Percentiles rank a stretch among this genome's conserved stretches.
Evolutionary conservation across 306 rosid species (phyloP).

Genomic region (Rubus parviflorus): DNA sequence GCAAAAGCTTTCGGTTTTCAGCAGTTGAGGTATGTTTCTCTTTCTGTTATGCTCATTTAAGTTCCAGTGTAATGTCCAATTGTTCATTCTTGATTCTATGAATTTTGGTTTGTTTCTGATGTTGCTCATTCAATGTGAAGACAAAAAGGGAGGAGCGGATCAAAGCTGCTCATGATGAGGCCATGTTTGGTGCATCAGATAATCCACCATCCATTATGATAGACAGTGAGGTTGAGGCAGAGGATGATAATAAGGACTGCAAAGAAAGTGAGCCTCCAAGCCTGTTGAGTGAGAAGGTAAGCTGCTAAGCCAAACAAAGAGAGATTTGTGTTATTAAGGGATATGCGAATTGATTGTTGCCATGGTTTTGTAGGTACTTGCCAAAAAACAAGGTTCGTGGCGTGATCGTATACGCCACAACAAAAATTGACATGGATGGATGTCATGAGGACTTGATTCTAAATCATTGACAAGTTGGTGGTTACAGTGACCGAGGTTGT

Average conservation of each 20-base stretch:
- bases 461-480: neutral
- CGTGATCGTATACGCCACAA: constrained; percentile 73
- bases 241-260: constrained; percentile 39
- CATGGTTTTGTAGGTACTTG: constrained; percentile 60
- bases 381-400: constrained; percentile 85
- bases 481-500: neutral
- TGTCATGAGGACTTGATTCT: neutral
- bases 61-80: constrained; percentile 21
- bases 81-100: neutral
- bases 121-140: constrained; percentile 34
- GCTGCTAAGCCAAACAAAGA: neutral
- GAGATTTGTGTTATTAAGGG: neutral
- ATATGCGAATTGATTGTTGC: neutral
- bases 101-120: neutral
- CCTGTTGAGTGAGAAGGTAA: constrained; percentile 81
- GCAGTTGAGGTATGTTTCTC: constrained; percentile 59
- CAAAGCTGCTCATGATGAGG: constrained; percentile 89
- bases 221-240: constrained; percentile 56
- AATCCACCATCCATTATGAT: constrained; percentile 37
- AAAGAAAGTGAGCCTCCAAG: constrained; percentile 42
- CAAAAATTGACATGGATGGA: constrained; percentile 7
- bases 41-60: neutral
- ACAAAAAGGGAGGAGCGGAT: constrained; percentile 72
- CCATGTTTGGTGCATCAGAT: constrained; percentile 77
- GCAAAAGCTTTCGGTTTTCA: constrained; percentile 89